Evolutionary conservation across 2,329 filamentous ascomycete genomes (phyloP), one percentile per base, ranked within the genome.

Genomic region (Xylariaceae sp.): DNA sequence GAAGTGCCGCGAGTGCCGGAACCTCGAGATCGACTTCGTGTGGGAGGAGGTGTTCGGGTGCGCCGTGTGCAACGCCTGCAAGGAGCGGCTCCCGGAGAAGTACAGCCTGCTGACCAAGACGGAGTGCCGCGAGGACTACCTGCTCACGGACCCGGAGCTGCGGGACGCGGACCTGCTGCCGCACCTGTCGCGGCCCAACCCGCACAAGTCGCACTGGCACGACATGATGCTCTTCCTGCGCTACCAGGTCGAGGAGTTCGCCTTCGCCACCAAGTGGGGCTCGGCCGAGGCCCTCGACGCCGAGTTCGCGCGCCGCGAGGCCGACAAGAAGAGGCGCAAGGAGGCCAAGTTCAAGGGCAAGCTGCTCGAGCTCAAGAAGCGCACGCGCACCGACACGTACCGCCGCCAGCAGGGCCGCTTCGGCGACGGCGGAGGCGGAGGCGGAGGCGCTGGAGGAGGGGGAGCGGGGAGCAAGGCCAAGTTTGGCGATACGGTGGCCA

Each of bases 151-250:
- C 52, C 80, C 89, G 22, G 92, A 98, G 58, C 72, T 98, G n/a
- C 82, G 83, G 49, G 92, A 98, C 52, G 74, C 78, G 37, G 83
- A 89, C 12, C 67, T 98, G 2, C 69, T 98, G 1, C 90, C 90
- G 0, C 89, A 93, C 56, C 70, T 98, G 7, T 83, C 84, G 34
- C 80, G 81, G 21, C 90, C 92, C 1, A 98, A 98, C 50, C 92
- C 92, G 1, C 92, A 95, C 62, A 95, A 95, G 57, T 79, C 83
- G 0, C 88, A 89, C 38, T 98, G 88, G 86, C 88, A 95, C 58
- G 87, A 94, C 65, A 98, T 98, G 92, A 94, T 94, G 81, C 73
- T 98, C 3, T 98, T 92, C 56, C 68, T 98, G 15, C 82, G 92
- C 1, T 93, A 78, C 40, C 92, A 98, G 55, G 85, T 98, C 2